Evolutionary conservation across 192 early-diverging fungal genomes (phyloP).

Genomic region (Coemansia sp.): DNA sequence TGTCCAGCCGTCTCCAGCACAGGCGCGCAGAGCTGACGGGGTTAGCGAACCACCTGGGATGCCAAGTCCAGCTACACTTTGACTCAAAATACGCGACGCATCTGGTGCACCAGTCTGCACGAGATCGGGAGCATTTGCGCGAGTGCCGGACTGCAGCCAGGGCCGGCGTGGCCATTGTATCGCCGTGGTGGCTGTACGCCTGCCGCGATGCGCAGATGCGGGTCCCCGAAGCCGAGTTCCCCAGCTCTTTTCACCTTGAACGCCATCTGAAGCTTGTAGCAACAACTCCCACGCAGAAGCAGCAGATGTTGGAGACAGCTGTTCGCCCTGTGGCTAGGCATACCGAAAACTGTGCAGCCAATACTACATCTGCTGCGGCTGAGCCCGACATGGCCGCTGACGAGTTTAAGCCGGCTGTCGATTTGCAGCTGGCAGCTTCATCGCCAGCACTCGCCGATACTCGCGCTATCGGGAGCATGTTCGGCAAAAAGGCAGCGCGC

Average conservation of each 20-base stretch:
- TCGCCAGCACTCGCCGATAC: background rate
- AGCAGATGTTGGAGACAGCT: no score
- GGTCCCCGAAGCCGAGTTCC: conserved; percentile 29
- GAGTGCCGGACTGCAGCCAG: conserved; percentile 31
- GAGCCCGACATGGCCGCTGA: no score
- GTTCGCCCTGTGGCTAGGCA: no score
- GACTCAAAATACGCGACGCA: conserved; percentile 34
- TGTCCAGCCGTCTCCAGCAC: conserved; percentile 34
- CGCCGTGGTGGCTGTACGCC: conserved; percentile 52
- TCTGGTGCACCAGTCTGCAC: conserved; percentile 46
- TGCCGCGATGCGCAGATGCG: conserved; percentile 25
- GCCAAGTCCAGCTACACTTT: conserved; percentile 26
- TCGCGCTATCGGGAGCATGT: conserved; percentile 17
- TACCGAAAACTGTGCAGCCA: no score
- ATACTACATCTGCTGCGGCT: no score
- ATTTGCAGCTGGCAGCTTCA: no score
- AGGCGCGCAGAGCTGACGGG: conserved; percentile 31
- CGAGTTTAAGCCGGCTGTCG: no score
- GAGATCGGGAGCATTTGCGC: conserved; percentile 34
- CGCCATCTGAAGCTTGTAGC: conserved; percentile 31
- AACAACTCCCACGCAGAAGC: background rate
- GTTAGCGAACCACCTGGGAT: conserved; percentile 33
- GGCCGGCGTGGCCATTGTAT: conserved; percentile 29
- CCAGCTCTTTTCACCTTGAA: conserved; percentile 39
- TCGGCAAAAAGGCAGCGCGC: conserved; percentile 20